phyloP scores from a whole-genome alignment of 495 filamentous ascomycete species.

The Daldinia decipiens region DNA sequence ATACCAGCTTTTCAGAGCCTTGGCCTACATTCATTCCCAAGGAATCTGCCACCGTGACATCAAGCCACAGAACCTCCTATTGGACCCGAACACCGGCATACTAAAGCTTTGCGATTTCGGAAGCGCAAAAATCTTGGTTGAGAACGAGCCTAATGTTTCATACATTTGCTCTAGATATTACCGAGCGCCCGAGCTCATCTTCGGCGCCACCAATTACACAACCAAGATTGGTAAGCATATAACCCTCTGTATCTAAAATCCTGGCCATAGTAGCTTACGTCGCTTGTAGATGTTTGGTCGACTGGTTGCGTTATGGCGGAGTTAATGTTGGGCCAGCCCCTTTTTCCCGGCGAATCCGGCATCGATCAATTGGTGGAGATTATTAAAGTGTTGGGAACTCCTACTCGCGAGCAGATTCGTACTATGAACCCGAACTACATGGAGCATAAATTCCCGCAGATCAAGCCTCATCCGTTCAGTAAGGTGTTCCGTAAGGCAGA shows the following conservation, averaged over 20 bases:
- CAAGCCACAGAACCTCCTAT: conserved; percentile 96
- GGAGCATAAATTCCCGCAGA: conserved; percentile 99
- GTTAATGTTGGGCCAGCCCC: conserved; percentile 96
- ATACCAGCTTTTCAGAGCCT: conserved; percentile 97
- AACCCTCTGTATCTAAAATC: conserved; percentile 3
- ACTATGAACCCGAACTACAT: conserved; percentile 99
- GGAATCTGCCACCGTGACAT: conserved; percentile 99
- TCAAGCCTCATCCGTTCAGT: conserved; percentile 98
- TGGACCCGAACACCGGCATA: conserved; percentile 89
- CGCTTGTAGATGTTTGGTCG: conserved; percentile 91
- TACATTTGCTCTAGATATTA: conserved; percentile 99
- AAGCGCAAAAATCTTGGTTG: conserved; percentile 97
- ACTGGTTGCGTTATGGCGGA: conserved; percentile 99
- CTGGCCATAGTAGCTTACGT: conserved; percentile 23
- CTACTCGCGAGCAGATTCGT: conserved; percentile 97
- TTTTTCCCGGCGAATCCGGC: conserved; percentile 99
- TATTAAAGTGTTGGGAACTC: conserved; percentile 98
- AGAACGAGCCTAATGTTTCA: conserved; percentile 99
- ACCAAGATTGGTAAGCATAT: conserved; percentile 94
- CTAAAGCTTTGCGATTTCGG: conserved; percentile 99
- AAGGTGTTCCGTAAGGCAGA: conserved; percentile 99
- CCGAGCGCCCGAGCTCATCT: conserved; percentile 96
- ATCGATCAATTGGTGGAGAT: conserved; percentile 99
- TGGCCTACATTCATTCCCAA: conserved; percentile 99
- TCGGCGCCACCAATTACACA: conserved; percentile 98